Conservation (phyloP, 2,329 filamentous ascomycete genomes). For the Fusarium humuli region DNA sequence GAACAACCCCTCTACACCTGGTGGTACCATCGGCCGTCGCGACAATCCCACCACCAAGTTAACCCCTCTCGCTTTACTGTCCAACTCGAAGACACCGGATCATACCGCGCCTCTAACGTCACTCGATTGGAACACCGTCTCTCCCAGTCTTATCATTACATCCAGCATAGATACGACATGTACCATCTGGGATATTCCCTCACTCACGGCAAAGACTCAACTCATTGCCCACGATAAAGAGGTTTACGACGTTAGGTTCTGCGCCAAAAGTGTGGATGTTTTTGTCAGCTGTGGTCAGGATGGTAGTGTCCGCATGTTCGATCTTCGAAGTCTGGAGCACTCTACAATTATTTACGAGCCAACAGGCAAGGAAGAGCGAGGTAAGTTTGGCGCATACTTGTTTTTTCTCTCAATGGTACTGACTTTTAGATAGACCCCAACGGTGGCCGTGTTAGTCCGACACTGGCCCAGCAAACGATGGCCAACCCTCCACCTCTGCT, state of each 20-base stretch:
- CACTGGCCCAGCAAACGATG: constrained; percentile 81
- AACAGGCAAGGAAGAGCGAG: constrained; percentile 82
- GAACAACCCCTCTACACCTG: constrained; percentile 64
- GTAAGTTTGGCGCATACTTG: constrained; percentile 57
- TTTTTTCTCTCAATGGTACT: background rate
- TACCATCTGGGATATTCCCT: constrained; percentile 99
- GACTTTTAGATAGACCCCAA: constrained; percentile 58
- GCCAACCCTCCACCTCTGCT: constrained; percentile 81
- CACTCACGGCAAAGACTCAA: constrained; percentile 96
- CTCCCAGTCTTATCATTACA: constrained; percentile 96
- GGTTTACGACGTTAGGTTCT: constrained; percentile 98
- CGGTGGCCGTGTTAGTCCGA: constrained; percentile 76
- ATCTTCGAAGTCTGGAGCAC: constrained; percentile 93
- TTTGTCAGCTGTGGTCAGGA: constrained; percentile 98
- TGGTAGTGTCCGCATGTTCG: constrained; percentile 98
- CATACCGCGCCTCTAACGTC: constrained; percentile 97
- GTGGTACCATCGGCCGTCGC: constrained; percentile 76
- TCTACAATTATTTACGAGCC: constrained; percentile 99
- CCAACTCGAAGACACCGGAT: constrained; percentile 98
- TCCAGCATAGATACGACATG: constrained; percentile 99
- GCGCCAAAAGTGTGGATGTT: constrained; percentile 97
- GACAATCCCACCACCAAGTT: constrained; percentile 78
- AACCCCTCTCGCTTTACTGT: constrained; percentile 90
- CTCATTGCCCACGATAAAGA: constrained; percentile 99
- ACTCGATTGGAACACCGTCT: constrained; percentile 97